These are phyloP conservation scores for Clarireedia hainanense DNA, from an alignment of 2,329 filamentous ascomycete genomes.

Conservation along the genomic window DNA sequence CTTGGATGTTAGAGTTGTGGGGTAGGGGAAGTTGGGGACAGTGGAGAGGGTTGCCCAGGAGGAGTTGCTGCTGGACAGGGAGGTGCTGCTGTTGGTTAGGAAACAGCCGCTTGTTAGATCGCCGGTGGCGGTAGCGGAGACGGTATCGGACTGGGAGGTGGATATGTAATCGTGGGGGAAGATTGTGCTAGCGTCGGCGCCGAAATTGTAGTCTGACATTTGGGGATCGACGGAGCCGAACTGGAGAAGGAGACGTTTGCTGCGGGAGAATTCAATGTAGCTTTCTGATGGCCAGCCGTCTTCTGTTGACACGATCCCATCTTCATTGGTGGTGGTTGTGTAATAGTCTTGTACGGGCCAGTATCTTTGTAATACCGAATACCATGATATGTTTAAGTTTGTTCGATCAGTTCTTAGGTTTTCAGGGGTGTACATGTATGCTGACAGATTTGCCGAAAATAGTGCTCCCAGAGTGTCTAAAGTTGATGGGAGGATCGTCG, in stretches of 20 bases:
- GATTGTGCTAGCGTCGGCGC: slow-evolving; percentile 40
- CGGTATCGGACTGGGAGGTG: slow-evolving; percentile 23
- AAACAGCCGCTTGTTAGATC: slow-evolving; percentile 45
- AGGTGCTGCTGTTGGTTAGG: slow-evolving; percentile 35
- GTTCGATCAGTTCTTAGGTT: slow-evolving; percentile 42
- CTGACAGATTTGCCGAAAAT: slow-evolving; percentile 39
- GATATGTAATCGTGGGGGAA: slow-evolving; percentile 42
- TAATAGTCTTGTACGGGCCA: slow-evolving; percentile 47
- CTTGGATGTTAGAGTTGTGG: slow-evolving; percentile 23
- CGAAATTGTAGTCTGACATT: slow-evolving; percentile 47
- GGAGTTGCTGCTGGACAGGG: slow-evolving; percentile 38
- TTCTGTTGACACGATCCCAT: slow-evolving; percentile 36
- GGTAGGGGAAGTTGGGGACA: slow-evolving; percentile 25
- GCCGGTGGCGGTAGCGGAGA: slow-evolving; percentile 33
- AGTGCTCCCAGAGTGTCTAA: slow-evolving; percentile 39
- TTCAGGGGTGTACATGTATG: slow-evolving; percentile 46
- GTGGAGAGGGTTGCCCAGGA: slow-evolving; percentile 41
- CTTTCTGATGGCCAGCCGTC: slow-evolving; percentile 59
- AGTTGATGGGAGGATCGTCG: slow-evolving; percentile 36
- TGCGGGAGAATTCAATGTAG: slow-evolving; percentile 45
- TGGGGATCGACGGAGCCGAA: slow-evolving; percentile 51
- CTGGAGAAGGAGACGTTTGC: slow-evolving; percentile 45
- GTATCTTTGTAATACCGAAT: slow-evolving; percentile 33
- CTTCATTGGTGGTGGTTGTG: slow-evolving; percentile 24
- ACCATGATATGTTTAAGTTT: slow-evolving; percentile 54